Percentiles rank a stretch among this genome's conserved stretches.
Conservation (phyloP, 257 asterid genomes). For the Solanum chilense region DNA sequence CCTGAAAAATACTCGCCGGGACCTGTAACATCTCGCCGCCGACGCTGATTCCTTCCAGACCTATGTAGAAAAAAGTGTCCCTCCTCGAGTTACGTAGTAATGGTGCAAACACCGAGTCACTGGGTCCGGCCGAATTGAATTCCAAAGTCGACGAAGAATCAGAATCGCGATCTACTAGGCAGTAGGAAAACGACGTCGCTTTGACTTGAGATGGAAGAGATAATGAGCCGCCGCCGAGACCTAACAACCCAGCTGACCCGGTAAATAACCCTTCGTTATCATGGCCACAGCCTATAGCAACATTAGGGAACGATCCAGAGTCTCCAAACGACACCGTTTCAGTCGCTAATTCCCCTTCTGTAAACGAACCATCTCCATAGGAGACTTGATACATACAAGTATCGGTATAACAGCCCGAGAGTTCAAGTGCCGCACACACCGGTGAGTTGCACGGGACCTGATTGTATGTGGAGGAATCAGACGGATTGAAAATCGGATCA, state of each 20-base stretch:
- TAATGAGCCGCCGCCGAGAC: background rate
- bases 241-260: background rate
- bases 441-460: background rate
- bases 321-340: slow-evolving; percentile 52
- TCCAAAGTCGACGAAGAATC: slow-evolving; percentile 2
- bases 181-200: slow-evolving; percentile 7
- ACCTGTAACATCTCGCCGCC: background rate
- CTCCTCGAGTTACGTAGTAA: background rate
- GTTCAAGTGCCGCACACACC: background rate
- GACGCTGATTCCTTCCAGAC: slow-evolving; percentile 2
- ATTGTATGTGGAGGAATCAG: background rate
- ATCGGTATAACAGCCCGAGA: slow-evolving; percentile 14
- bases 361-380: slow-evolving; percentile 67
- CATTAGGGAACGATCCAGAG: background rate
- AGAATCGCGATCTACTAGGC: background rate
- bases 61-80: background rate
- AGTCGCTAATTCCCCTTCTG: slow-evolving; percentile 43
- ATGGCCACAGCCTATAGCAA: slow-evolving; percentile 10
- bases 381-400: slow-evolving; percentile 36
- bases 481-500: background rate
- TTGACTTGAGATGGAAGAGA: slow-evolving; percentile 1
- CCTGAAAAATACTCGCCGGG: background rate
- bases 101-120: background rate
- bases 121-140: background rate
- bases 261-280: background rate